phyloP scores from a whole-genome alignment of 2,329 filamentous ascomycete genomes.

The Fusarium ramigenum region DNA sequence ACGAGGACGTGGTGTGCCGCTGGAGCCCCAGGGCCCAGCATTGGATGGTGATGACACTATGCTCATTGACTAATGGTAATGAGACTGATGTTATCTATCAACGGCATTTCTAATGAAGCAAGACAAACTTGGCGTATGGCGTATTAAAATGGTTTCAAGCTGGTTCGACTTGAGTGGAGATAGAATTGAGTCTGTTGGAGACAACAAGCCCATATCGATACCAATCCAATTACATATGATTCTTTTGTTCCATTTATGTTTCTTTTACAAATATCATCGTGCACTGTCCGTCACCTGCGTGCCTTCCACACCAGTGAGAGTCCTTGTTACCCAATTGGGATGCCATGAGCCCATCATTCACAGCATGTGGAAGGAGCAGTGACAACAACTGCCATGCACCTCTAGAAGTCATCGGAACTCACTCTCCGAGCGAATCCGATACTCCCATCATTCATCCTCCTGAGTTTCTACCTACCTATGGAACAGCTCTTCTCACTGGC shows the following conservation, averaged over 20 bases:
- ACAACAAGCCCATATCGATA: conserved; percentile 37
- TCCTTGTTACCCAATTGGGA: background rate
- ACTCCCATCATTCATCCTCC: background rate
- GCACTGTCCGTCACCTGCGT: background rate
- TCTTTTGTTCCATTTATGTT: background rate
- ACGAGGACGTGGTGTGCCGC: conserved; percentile 78
- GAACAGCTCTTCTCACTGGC: background rate
- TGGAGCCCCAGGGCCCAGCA: conserved; percentile 64
- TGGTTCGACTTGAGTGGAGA: conserved; percentile 38
- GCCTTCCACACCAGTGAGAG: background rate
- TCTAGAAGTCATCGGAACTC: background rate
- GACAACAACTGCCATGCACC: background rate
- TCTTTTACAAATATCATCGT: background rate
- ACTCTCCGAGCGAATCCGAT: too few relatives aligned
- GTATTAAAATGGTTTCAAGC: conserved; percentile 37
- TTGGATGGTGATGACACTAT: conserved; percentile 91
- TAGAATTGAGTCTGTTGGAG: conserved; percentile 33
- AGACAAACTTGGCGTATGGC: conserved; percentile 40
- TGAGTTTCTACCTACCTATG: background rate
- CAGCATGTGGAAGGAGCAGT: background rate
- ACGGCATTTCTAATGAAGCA: conserved; percentile 38
- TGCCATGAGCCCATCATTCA: background rate
- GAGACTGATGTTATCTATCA: conserved; percentile 10
- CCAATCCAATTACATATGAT: conserved; percentile 38
- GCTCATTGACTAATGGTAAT: conserved; percentile 66